A percentile compares a stretch with the other conserved stretches of the same genome.
Evolutionary conservation across 2,329 filamentous ascomycete genomes (phyloP).

Genomic region (Sclerotinia minor): DNA sequence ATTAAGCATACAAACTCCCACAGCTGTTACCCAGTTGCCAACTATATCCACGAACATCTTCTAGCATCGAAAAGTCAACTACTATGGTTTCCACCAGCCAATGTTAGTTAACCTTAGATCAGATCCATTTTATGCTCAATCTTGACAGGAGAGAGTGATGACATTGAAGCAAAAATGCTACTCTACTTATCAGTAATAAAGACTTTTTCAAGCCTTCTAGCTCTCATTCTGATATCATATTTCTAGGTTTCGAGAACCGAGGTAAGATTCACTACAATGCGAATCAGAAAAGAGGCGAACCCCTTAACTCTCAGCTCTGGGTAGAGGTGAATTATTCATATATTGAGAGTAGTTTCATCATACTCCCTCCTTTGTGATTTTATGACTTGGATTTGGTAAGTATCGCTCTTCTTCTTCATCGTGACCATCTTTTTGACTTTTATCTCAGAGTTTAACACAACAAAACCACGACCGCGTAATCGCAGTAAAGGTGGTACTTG

Average conservation of each 20-base stretch:
- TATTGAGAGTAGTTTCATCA: background rate
- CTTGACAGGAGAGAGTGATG: background rate
- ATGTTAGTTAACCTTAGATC: no score
- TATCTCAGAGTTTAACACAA: background rate
- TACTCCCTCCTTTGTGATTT: fast-evolving
- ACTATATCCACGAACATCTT: background rate
- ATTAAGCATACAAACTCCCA: background rate
- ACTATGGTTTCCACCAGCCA: background rate
- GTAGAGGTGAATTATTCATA: background rate
- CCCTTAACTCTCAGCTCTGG: background rate
- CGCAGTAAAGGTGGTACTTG: background rate
- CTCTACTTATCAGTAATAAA: background rate
- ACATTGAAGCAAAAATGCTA: background rate
- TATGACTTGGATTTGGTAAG: background rate
- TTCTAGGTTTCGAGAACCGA: background rate
- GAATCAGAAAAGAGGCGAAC: background rate
- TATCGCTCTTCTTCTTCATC: background rate
- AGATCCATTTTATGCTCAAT: background rate
- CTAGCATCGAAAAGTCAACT: background rate
- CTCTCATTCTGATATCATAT: background rate
- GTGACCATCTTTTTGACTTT: background rate
- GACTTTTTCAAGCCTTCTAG: background rate
- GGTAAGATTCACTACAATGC: background rate
- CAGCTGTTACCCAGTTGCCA: no score
- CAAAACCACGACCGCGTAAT: background rate